A percentile compares a stretch with the other conserved stretches of the same genome.
phyloP scores from a whole-genome alignment of 2,329 filamentous ascomycete genomes.

The Aureobasidium sp. region DNA sequence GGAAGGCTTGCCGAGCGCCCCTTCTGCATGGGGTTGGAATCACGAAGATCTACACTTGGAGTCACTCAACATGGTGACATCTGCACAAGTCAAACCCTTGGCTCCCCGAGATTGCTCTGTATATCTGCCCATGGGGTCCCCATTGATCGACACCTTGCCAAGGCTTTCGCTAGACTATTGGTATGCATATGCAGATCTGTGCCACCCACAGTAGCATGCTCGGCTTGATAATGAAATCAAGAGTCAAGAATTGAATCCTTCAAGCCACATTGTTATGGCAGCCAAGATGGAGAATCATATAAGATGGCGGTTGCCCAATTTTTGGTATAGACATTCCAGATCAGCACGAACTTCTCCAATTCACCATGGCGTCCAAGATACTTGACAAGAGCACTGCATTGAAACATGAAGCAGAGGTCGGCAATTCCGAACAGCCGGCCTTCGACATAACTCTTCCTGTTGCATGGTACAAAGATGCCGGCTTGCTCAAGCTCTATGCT shows the following conservation, averaged over 20 bases:
- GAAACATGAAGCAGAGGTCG: not conserved
- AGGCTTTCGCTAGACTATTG: not conserved
- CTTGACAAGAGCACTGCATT: not conserved
- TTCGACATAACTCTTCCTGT: not conserved
- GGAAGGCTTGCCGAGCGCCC: not conserved
- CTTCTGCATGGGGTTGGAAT: not conserved
- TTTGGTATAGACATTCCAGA: not conserved
- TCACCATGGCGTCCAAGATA: not conserved
- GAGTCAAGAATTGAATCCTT: not conserved
- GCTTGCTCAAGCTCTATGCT: slow-evolving; percentile 16
- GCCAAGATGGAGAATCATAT: not conserved
- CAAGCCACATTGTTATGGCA: not conserved
- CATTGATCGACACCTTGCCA: not conserved
- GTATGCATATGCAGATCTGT: not conserved
- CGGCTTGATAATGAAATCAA: not conserved
- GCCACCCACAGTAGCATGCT: not conserved
- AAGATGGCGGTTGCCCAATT: not conserved
- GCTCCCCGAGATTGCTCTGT: not conserved
- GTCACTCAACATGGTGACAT: not conserved
- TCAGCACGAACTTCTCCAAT: not conserved
- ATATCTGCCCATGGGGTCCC: not conserved
- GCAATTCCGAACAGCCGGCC: not conserved
- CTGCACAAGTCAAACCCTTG: not conserved
- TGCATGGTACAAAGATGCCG: slow-evolving; percentile 16
- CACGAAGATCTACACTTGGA: not conserved